Evolutionary conservation across 2,329 filamentous ascomycete species (phyloP).

Genomic region (Claviceps pazoutovae): DNA sequence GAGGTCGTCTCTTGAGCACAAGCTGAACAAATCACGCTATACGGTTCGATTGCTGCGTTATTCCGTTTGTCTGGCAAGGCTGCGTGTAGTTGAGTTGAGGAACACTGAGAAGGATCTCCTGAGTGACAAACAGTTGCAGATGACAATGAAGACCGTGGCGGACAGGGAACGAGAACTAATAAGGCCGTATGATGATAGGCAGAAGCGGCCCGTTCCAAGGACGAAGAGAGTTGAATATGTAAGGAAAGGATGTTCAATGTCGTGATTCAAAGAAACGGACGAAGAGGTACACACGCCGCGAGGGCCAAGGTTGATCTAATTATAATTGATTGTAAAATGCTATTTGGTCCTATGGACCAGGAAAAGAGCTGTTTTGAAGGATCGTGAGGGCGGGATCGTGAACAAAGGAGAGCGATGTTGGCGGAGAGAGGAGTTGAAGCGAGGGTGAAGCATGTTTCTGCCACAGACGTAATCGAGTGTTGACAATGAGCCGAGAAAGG

Average conservation of each 20-base stretch:
- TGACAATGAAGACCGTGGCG: not conserved
- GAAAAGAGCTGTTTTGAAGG: not conserved
- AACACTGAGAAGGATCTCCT: slow-evolving; percentile 1
- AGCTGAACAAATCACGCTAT: not conserved
- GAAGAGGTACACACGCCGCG: not conserved
- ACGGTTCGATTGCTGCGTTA: not conserved
- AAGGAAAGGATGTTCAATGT: not conserved
- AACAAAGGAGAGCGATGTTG: not conserved
- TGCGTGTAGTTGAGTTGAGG: slow-evolving; percentile 11
- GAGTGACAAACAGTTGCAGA: not conserved
- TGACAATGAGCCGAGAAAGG: not conserved
- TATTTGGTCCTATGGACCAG: not conserved
- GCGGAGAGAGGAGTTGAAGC: not conserved
- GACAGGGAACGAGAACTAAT: not conserved
- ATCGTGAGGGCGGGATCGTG: not conserved
- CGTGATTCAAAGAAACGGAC: not conserved
- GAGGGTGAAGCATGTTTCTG: not conserved
- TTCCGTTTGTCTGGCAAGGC: slow-evolving; percentile 9
- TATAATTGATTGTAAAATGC: not conserved
- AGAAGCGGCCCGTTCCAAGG: not conserved
- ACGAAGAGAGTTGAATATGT: not conserved
- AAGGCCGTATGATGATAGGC: not conserved
- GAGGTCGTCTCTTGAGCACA: not conserved
- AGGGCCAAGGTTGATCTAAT: not conserved
- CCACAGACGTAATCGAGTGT: not conserved